phyloP scores from a whole-genome alignment of 148 eudicot species.

The Nepenthes mirabilis region DNA sequence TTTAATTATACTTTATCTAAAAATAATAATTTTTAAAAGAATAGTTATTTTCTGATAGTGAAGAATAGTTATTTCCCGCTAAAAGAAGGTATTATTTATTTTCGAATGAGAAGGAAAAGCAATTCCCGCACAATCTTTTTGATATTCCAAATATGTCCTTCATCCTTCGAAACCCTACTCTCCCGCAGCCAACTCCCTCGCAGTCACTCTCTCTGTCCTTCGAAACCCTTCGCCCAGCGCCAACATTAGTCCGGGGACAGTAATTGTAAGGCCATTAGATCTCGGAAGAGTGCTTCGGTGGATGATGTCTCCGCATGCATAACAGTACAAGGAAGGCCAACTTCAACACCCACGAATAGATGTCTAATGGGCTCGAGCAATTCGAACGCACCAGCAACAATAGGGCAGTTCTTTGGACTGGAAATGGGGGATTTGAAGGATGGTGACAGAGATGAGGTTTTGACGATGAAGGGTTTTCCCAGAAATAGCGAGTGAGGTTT shows the following conservation, averaged over 20 bases:
- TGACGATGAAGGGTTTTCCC: constrained; percentile 1
- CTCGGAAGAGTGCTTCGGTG: constrained; percentile 86
- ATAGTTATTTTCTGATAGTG: too few relatives aligned
- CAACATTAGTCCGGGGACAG: constrained; percentile 57
- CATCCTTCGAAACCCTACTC: too few relatives aligned
- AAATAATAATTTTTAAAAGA: too few relatives aligned
- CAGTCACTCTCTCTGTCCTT: too few relatives aligned
- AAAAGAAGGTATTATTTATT: too few relatives aligned
- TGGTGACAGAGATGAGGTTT: constrained; percentile 28
- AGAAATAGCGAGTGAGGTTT: neutral
- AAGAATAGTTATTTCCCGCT: constrained; percentile 9
- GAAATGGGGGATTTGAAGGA: constrained; percentile 6
- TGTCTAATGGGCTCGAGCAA: constrained; percentile 35
- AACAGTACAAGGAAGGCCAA: constrained; percentile 93
- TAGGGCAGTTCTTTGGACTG: constrained; percentile 22
- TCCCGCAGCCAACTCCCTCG: too few relatives aligned
- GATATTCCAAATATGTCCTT: too few relatives aligned
- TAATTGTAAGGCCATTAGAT: constrained; percentile 50
- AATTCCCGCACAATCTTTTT: too few relatives aligned
- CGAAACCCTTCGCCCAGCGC: too few relatives aligned
- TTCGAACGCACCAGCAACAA: constrained; percentile 33
- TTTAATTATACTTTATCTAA: too few relatives aligned
- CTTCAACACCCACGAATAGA: constrained; percentile 91
- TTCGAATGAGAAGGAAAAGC: neutral
- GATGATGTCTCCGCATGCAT: constrained; percentile 97